phyloP scores from a whole-genome alignment of 225 moss, liverwort and hornwort species.

The Sphagnum tenellum region DNA sequence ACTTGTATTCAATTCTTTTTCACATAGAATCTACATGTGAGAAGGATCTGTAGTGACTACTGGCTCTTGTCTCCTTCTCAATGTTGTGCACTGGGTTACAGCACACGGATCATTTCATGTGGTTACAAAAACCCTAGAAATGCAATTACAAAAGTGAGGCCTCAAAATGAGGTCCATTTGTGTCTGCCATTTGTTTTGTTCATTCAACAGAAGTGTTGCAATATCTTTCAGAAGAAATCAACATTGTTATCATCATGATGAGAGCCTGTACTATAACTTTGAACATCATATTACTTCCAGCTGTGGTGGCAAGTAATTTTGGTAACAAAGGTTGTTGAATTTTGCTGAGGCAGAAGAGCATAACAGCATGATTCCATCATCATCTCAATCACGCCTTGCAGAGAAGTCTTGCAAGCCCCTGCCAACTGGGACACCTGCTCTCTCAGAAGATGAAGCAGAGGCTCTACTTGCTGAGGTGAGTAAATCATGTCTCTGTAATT shows the following conservation, averaged over 20 bases:
- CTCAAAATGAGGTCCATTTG: not conserved
- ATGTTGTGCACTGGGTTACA: too few relatives aligned
- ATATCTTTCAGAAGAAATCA: not conserved
- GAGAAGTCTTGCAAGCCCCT: conserved; percentile 25
- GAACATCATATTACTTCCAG: conserved; percentile 11
- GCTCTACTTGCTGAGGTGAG: conserved; percentile 47
- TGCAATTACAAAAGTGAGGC: not conserved
- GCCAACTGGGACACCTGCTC: conserved; percentile 18
- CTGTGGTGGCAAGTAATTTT: conserved; percentile 33
- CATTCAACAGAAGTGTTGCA: not conserved
- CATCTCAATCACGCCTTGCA: conserved; percentile 22
- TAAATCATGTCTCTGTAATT: too few relatives aligned
- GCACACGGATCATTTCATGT: not conserved
- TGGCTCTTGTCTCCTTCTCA: too few relatives aligned
- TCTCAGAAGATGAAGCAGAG: conserved; percentile 34
- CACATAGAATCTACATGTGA: too few relatives aligned
- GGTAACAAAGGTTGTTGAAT: conserved; percentile 10
- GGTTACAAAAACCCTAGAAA: not conserved
- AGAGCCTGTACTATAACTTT: too few relatives aligned
- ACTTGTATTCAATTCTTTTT: too few relatives aligned
- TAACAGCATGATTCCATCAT: conserved; percentile 38
- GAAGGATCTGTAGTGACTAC: too few relatives aligned
- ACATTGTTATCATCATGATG: too few relatives aligned
- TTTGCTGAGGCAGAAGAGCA: conserved; percentile 35
- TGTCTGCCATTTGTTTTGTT: not conserved